These are phyloP conservation scores for Ophiorrhiza pumila DNA, from an alignment of 257 asterid genomes.

Conservation along the genomic window DNA sequence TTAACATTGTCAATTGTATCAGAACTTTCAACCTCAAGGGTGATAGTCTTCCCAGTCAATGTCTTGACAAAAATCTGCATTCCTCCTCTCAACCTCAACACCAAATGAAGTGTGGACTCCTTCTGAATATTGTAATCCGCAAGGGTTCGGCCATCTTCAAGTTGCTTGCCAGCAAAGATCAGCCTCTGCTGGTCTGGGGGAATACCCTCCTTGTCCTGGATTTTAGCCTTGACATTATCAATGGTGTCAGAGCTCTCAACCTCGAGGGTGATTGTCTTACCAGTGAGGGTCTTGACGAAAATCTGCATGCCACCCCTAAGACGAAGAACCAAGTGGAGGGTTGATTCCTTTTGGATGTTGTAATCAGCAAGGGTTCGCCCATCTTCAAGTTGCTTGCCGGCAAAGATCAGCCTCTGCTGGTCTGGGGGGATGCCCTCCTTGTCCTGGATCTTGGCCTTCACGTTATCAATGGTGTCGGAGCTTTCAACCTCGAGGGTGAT, in stretches of 20 bases:
- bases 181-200: constrained; percentile 84
- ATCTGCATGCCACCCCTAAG: constrained; percentile 50
- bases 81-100: constrained; percentile 62
- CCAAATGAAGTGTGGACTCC: constrained; percentile 63
- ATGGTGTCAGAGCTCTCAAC: constrained; percentile 52
- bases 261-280: constrained; percentile 48
- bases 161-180: constrained; percentile 65
- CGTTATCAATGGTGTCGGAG: constrained; percentile 42
- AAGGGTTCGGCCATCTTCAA: constrained; percentile 62
- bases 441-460: constrained; percentile 41
- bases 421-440: constrained; percentile 48
- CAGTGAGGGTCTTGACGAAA: constrained; percentile 47
- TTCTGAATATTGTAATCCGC: constrained; percentile 77
- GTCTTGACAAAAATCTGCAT: constrained; percentile 78
- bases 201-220: constrained; percentile 66
- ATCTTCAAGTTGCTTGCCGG: constrained; percentile 37
- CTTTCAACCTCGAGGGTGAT: constrained; percentile 43
- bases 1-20: constrained; percentile 74
- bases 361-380: constrained; percentile 50
- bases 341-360: constrained; percentile 52
- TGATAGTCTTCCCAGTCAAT: constrained; percentile 63
- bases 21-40: constrained; percentile 63
- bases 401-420: constrained; percentile 44
- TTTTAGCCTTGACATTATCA: constrained; percentile 44
- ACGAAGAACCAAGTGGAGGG: constrained; percentile 51